Evolutionary conservation across 2,329 filamentous ascomycete species (phyloP).

Genomic region (Escovopsis sp.): DNA sequence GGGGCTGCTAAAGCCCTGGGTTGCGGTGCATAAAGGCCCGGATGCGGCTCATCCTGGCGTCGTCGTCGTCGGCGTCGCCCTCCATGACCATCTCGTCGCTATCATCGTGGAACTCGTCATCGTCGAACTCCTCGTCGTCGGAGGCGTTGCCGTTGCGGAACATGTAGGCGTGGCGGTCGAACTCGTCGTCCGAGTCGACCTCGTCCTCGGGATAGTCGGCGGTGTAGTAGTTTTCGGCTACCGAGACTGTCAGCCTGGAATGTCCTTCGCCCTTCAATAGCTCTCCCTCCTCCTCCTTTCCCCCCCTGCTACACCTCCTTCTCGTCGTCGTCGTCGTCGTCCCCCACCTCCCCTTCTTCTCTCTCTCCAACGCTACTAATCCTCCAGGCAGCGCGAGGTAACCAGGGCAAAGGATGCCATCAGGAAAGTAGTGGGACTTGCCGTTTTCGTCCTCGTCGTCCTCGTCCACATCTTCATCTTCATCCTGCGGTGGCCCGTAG

Average conservation of each 20-base stretch:
- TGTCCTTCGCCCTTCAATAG: too few relatives aligned
- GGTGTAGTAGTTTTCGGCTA: conserved; percentile 63
- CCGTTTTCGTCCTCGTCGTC: conserved; percentile 53
- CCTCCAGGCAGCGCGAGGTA: too few relatives aligned
- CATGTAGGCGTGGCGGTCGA: conserved; percentile 37
- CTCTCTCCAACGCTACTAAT: too few relatives aligned
- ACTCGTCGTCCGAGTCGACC: conserved; percentile 47
- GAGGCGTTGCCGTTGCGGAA: conserved; percentile 39
- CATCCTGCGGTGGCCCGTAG: conserved; percentile 42
- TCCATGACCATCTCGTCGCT: conserved; percentile 22
- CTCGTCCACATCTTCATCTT: conserved; percentile 42
- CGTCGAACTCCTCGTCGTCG: conserved; percentile 38
- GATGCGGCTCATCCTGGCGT: conserved; percentile 23
- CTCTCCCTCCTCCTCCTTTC: background rate
- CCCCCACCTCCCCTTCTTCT: background rate
- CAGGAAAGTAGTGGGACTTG: conserved; percentile 15
- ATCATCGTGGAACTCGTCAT: conserved; percentile 21
- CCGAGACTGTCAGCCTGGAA: conserved; percentile 2
- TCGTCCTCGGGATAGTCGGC: conserved; percentile 73
- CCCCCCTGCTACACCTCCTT: too few relatives aligned
- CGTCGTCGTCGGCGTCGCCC: conserved; percentile 19
- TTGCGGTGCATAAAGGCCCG: conserved; percentile 21
- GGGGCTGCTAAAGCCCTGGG: conserved; percentile 7
- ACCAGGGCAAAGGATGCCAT: background rate
- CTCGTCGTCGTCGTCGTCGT: too few relatives aligned